Conservation (phyloP, 305 asterid genomes). For the Andrographis paniculata region DNA sequence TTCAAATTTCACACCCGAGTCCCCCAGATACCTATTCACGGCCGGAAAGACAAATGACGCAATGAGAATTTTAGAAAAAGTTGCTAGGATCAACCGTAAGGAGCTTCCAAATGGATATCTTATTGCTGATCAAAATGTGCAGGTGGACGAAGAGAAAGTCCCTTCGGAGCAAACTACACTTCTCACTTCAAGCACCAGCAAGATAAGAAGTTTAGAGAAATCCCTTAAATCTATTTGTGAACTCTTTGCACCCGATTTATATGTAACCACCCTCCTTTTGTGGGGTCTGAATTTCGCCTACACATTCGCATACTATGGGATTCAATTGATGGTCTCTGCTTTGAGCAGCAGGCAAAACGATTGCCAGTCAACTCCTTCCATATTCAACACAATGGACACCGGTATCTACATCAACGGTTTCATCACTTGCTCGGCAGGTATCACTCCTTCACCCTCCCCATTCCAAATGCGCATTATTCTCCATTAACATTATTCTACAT, state of each 20-base stretch:
- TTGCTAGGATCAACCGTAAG: constrained; percentile 26
- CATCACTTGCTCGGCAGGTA: constrained; percentile 52
- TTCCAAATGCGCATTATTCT: background rate
- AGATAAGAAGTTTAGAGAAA: background rate
- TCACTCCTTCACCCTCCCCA: background rate
- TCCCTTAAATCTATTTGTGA: constrained; percentile 19
- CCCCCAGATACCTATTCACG: constrained; percentile 43
- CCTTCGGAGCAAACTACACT: constrained; percentile 16
- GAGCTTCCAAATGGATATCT: constrained; percentile 34
- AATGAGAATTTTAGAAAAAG: constrained; percentile 20
- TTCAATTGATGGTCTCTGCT: constrained; percentile 48
- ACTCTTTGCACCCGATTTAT: constrained; percentile 36
- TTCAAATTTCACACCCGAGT: constrained; percentile 30
- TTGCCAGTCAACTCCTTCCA: constrained; percentile 20
- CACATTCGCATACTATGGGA: constrained; percentile 56
- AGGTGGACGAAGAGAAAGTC: constrained; percentile 20
- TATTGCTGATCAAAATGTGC: constrained; percentile 22
- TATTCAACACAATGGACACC: constrained; percentile 1
- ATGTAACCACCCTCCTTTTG: constrained; percentile 39
- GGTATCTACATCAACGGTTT: constrained; percentile 32
- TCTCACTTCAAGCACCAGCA: constrained; percentile 15
- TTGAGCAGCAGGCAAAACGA: constrained; percentile 32
- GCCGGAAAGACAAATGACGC: constrained; percentile 36
- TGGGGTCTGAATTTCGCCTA: constrained; percentile 44
- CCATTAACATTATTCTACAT: background rate